Conservation (phyloP, 257 asterid genomes). For the Plantago major region DNA sequence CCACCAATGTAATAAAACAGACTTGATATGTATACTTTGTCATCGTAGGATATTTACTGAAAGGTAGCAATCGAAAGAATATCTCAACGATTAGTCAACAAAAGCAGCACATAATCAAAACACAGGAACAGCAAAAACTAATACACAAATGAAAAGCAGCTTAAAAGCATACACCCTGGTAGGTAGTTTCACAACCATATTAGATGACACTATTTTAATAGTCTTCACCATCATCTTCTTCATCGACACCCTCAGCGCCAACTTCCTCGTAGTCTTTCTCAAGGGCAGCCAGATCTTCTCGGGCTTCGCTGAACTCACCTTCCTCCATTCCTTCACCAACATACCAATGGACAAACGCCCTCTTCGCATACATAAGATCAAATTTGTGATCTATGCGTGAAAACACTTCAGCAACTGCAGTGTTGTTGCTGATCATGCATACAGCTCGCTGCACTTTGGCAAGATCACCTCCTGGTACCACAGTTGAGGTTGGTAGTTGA, state of each 20-base stretch:
- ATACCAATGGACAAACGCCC: constrained; percentile 48
- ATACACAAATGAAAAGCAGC: constrained; percentile 21
- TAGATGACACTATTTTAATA: constrained; percentile 17
- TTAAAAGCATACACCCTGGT: constrained; percentile 7
- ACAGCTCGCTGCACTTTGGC: constrained; percentile 48
- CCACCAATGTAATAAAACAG: too few species aligned
- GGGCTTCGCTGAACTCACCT: constrained; percentile 50
- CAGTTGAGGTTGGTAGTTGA: constrained; percentile 44
- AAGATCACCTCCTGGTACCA: constrained; percentile 48
- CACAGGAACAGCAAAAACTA: constrained; percentile 7
- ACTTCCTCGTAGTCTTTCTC: constrained; percentile 49
- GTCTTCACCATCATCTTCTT: constrained; percentile 44
- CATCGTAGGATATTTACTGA: too few species aligned
- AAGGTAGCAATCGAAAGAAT: background rate
- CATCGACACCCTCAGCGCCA: constrained; percentile 46
- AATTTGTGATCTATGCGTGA: constrained; percentile 46
- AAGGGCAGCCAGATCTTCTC: constrained; percentile 48
- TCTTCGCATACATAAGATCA: constrained; percentile 46
- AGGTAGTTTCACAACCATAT: constrained; percentile 3
- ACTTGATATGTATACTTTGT: too few species aligned
- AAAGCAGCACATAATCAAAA: constrained; percentile 12
- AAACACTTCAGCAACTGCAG: constrained; percentile 48
- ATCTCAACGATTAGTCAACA: constrained; percentile 1
- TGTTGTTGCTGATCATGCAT: constrained; percentile 51
- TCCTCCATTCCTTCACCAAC: constrained; percentile 55